phyloP scores from a whole-genome alignment of 805 yeast genomes.

The Yarrowia sp. region DNA sequence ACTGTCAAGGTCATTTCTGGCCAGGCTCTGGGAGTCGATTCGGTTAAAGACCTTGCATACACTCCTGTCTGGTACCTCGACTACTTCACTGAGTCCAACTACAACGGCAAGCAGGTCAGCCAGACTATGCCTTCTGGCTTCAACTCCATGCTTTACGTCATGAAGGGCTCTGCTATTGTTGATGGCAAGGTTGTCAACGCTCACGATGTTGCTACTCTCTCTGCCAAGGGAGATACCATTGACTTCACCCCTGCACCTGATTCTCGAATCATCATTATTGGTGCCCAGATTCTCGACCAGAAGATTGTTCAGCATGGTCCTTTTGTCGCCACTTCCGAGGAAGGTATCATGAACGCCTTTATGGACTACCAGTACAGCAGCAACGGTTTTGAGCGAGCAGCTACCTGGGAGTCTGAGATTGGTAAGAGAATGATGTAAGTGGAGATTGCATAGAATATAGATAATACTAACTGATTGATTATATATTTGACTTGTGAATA shows the following conservation, averaged over 20 bases:
- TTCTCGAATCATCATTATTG: conserved; percentile 24
- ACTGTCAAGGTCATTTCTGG: conserved; percentile 18
- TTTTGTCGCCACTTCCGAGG: conserved; percentile 77
- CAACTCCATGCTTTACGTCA: conserved; percentile 10
- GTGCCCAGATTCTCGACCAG: conserved; percentile 52
- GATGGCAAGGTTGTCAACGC: conserved; percentile 2
- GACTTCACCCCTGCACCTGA: conserved; percentile 8
- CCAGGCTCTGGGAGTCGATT: conserved; percentile 69
- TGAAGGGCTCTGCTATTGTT: conserved; percentile 16
- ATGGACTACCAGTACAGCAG: conserved; percentile 65
- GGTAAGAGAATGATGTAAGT: conserved; percentile 43
- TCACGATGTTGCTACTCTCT: conserved; percentile 5
- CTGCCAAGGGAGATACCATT: conserved; percentile 5
- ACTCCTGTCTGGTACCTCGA: conserved; percentile 81
- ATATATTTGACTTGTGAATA: too few relatives aligned
- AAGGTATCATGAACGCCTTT: conserved; percentile 72
- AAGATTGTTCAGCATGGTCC: conserved; percentile 88
- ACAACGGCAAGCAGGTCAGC: conserved; percentile 4
- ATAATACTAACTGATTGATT: background rate
- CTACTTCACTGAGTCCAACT: conserved; percentile 52
- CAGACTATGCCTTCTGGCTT: conserved; percentile 22
- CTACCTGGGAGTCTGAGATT: conserved; percentile 49
- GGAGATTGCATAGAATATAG: background rate
- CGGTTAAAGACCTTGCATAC: conserved; percentile 75
- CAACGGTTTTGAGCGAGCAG: conserved; percentile 51